Evolutionary conservation across 2,329 filamentous ascomycete species (phyloP).

Genomic region (Phyllosticta citriasiana): DNA sequence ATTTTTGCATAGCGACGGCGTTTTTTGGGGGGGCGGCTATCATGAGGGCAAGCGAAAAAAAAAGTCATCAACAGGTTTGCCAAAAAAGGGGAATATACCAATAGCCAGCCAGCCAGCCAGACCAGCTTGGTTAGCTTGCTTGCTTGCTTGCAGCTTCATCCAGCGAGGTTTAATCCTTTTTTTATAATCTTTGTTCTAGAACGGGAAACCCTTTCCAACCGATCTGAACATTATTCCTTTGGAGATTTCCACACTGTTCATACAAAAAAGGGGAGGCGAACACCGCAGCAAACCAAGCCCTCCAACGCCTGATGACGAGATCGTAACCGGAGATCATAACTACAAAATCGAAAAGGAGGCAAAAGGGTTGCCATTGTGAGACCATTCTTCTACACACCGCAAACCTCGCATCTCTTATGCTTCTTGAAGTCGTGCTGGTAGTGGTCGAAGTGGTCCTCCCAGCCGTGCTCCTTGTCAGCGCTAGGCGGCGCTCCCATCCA

Average conservation of each 20-base stretch:
- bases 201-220: neutral
- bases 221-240: too few species aligned
- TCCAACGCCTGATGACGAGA: too few species aligned
- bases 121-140: neutral
- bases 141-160: neutral
- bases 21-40: neutral
- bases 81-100: slow-evolving; percentile 5
- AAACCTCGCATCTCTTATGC: slow-evolving; percentile 14
- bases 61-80: neutral
- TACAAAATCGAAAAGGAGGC: neutral
- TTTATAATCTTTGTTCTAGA: neutral
- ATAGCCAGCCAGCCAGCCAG: neutral
- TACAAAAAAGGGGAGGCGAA: too few species aligned
- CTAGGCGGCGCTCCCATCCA: slow-evolving; percentile 35
- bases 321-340: neutral
- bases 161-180: neutral
- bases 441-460: slow-evolving; percentile 34
- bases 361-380: neutral
- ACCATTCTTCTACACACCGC: slow-evolving; percentile 4
- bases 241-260: too few species aligned
- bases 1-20: slow-evolving; percentile 11
- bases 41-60: neutral
- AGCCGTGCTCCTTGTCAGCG: slow-evolving; percentile 20
- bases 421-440: slow-evolving; percentile 15
- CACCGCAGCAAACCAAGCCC: too few species aligned